phyloP scores from a whole-genome alignment of 2,329 filamentous ascomycete species.

The Aspergillus texensis region DNA sequence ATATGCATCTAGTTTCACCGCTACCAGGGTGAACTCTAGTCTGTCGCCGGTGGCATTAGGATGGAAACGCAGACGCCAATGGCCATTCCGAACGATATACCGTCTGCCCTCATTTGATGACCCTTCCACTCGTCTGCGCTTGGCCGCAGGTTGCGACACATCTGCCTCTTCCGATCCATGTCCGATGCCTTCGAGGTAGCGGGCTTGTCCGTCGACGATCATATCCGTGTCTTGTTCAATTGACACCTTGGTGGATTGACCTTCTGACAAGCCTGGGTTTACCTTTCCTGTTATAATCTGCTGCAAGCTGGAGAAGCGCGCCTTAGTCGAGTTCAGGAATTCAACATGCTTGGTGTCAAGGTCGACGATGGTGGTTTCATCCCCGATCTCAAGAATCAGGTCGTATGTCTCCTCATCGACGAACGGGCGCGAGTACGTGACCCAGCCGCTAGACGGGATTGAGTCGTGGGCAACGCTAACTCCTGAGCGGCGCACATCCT shows the following conservation, averaged over 20 bases:
- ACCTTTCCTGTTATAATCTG: conserved; percentile 82
- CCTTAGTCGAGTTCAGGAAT: conserved; percentile 72
- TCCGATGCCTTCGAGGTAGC: conserved; percentile 7
- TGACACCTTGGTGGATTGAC: conserved; percentile 23
- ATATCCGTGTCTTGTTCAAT: conserved; percentile 57
- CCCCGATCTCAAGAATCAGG: conserved; percentile 78
- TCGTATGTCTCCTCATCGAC: conserved; percentile 75
- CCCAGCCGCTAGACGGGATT: conserved; percentile 52
- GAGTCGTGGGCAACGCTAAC: conserved; percentile 60
- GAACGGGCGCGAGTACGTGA: conserved; percentile 82
- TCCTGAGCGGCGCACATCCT: conserved; percentile 88
- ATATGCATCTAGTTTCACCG: conserved; percentile 75
- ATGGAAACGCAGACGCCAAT: conserved; percentile 73
- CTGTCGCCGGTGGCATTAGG: conserved; percentile 46
- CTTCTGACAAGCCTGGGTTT: conserved; percentile 36
- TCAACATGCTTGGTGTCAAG: conserved; percentile 61
- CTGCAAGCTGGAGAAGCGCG: conserved; percentile 71
- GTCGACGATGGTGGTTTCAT: conserved; percentile 64
- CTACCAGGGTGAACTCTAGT: conserved; percentile 72
- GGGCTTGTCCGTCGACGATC: conserved; percentile 41
- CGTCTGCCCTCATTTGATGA: conserved; percentile 29
- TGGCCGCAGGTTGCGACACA: not conserved
- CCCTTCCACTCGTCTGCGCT: conserved; percentile 20
- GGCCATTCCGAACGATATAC: conserved; percentile 69
- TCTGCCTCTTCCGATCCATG: conserved; percentile 1